A percentile compares a stretch with the other conserved stretches of the same genome.
Conservation (phyloP, 768 basidiomycete genomes). For the Glaciozyma martinii region DNA sequence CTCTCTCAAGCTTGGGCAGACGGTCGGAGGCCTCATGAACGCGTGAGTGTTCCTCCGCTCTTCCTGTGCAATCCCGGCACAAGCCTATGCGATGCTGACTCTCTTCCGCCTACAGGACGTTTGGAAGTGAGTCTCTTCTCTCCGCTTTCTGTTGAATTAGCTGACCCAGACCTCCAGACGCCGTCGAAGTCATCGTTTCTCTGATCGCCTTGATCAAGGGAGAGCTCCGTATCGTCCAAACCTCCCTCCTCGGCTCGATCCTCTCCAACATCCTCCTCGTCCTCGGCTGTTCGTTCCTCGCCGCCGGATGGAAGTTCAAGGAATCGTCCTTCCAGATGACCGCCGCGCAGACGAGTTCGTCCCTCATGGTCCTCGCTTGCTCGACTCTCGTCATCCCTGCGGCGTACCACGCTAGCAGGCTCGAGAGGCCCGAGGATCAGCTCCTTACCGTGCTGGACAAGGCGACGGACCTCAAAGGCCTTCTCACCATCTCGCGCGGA, state of each 20-base stretch:
- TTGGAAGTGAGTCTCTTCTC: not conserved
- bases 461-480: constrained; percentile 27
- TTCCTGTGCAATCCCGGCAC: no score
- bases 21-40: constrained; percentile 75
- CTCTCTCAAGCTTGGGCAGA: constrained; percentile 61
- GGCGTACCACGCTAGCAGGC: constrained; percentile 50
- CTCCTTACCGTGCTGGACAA: constrained; percentile 37
- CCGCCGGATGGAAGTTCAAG: constrained; percentile 57
- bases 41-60: constrained; percentile 39
- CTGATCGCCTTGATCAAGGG: constrained; percentile 70
- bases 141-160: not conserved
- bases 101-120: not conserved
- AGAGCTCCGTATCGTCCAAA: constrained; percentile 81
- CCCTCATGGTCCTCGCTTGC: constrained; percentile 56
- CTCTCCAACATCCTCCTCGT: constrained; percentile 83
- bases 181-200: constrained; percentile 13
- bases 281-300: constrained; percentile 81
- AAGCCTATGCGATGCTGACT: not conserved
- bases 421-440: constrained; percentile 12
- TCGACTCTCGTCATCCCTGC: constrained; percentile 88
- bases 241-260: constrained; percentile 84
- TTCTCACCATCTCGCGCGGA: constrained; percentile 68
- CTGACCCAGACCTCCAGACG: not conserved
- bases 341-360: constrained; percentile 70
- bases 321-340: constrained; percentile 72